phyloP scores from a whole-genome alignment of 805 yeast species.

The Ogataea haglerorum region DNA sequence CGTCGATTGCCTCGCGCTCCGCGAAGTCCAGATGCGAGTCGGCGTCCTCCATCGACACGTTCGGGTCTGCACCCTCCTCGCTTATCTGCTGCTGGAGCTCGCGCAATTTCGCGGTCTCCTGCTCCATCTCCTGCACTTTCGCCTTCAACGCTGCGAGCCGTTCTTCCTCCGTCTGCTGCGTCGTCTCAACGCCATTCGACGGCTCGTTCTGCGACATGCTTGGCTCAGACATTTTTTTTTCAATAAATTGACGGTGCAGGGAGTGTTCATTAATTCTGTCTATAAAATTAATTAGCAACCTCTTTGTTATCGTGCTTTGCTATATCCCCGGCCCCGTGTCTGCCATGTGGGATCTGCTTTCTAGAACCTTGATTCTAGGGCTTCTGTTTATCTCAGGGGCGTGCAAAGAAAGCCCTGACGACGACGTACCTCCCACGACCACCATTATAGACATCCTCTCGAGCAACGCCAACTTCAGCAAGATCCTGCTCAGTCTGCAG shows the following conservation, averaged over 20 bases:
- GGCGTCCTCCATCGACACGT: conserved; percentile 14
- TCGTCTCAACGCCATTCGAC: too few species aligned
- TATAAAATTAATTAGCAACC: neutral
- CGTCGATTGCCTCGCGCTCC: conserved; percentile 62
- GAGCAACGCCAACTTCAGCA: conserved; percentile 61
- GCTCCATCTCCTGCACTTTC: conserved; percentile 53
- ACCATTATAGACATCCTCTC: conserved; percentile 71
- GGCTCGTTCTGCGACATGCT: neutral
- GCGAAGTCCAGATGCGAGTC: conserved; percentile 22
- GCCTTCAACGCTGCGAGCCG: conserved; percentile 38
- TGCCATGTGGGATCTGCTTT: neutral
- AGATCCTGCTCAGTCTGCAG: conserved; percentile 60
- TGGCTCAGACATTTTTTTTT: conserved; percentile 2
- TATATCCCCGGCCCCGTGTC: neutral
- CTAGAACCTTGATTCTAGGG: neutral
- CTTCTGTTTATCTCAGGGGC: neutral
- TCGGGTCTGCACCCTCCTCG: conserved; percentile 12
- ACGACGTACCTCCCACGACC: conserved; percentile 27
- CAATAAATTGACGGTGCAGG: conserved; percentile 1
- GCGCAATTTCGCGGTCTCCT: conserved; percentile 59
- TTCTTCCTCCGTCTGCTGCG: conserved; percentile 17
- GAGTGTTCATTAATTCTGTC: conserved; percentile 1
- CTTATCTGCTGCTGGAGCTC: conserved; percentile 47
- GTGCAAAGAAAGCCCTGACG: conserved; percentile 2
- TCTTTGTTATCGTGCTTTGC: neutral